Evolutionary conservation across 2,329 filamentous ascomycete species (phyloP), one percentile per base, ranked within the genome.

Genomic region (Scorias spongiosa): DNA sequence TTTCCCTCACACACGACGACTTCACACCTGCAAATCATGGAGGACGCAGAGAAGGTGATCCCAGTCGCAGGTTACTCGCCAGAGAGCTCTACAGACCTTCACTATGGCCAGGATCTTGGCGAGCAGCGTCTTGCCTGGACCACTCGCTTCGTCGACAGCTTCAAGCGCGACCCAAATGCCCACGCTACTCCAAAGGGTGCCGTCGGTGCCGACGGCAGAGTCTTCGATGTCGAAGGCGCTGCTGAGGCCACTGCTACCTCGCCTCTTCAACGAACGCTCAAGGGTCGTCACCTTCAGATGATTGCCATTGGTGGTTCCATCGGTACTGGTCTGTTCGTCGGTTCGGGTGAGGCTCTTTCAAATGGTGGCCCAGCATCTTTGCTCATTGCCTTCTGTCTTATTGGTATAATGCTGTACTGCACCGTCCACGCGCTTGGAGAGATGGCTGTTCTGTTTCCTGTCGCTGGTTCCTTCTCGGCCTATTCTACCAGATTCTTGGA

Each of bases 261-360:
- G 39, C 78, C 81, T 7, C 70, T 96, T 42, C 77, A 82, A 42
- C 73, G 87, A 39, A 43, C 41, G 81, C 66, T 93, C 52, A 91
- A 93, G 65, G 78, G 80, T 15, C 74, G 87, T 40, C 89, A 96
- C 68, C 60, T 95, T 59, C 88, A 95, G 67, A 95, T 95, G 89
- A 95, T 95, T 69, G 89, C 89, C 11, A 93, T 95, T 53, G 54
- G 53, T 15, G 55, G 55, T 20, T 50, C 51, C 9, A 57, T 58
- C 29, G 58, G 58, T 41, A 55, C 57, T 37, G 58, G 58, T 47
- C 51, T 62, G 29, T 62, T 62, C 51, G 56, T 62, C 40, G 59
- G 58, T 29, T 55, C 54, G 14, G 59, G 59, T 15, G 48, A 43
- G 32, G 54, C 58, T 8, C 49, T 62, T n/a, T 49, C 54, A 10